Conservation (phyloP, 1,284 basidiomycete species). For the Meira miltonrushii region DNA sequence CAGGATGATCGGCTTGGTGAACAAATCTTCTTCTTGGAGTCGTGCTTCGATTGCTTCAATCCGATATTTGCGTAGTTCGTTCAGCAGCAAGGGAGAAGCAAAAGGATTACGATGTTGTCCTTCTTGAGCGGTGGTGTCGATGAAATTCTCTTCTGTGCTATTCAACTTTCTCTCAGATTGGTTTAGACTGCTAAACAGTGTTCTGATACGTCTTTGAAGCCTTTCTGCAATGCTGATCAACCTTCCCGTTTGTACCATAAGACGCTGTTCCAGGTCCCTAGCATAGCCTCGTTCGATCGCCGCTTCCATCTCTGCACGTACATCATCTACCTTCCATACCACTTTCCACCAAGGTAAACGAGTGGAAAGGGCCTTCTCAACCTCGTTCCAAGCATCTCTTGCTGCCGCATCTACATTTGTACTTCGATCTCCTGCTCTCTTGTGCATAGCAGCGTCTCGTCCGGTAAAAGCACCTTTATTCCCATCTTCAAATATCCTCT, state of each 20-base stretch:
- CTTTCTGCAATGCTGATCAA: slow-evolving; percentile 11
- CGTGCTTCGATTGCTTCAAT: not conserved
- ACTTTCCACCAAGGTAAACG: slow-evolving; percentile 46
- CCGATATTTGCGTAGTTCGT: slow-evolving; percentile 2
- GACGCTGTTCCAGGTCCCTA: slow-evolving; percentile 23
- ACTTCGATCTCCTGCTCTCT: slow-evolving; percentile 17
- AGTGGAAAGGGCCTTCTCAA: slow-evolving; percentile 28
- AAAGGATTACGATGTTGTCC: not conserved
- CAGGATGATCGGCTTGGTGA: not conserved
- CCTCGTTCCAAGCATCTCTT: slow-evolving; percentile 12
- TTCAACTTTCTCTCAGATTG: not conserved
- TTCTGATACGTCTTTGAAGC: not conserved
- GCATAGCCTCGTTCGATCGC: slow-evolving; percentile 34
- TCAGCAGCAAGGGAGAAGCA: slow-evolving; percentile 1
- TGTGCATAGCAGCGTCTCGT: not conserved
- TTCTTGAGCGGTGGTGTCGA: not conserved
- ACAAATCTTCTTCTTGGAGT: not conserved
- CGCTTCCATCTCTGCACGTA: slow-evolving; percentile 33
- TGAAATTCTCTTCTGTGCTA: not conserved
- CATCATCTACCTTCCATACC: slow-evolving; percentile 41
- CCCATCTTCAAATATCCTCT: not conserved
- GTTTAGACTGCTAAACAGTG: not conserved
- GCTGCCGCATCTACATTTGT: not conserved
- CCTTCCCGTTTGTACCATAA: slow-evolving; percentile 13
- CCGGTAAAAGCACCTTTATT: not conserved